Conservation (phyloP, 768 basidiomycete species). For the Hericium erinaceus region DNA sequence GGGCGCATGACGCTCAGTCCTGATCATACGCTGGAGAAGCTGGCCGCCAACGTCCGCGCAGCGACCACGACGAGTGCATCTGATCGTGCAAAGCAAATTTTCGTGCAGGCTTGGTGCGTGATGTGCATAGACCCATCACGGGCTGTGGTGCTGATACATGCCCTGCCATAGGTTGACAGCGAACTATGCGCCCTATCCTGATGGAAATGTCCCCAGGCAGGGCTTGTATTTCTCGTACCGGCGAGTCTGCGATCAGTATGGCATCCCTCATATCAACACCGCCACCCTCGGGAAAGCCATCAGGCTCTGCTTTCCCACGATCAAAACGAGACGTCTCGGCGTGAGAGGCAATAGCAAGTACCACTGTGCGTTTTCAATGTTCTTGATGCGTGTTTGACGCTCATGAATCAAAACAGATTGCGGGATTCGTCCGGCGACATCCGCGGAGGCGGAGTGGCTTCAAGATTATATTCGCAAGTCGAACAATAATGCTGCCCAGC, state of each 20-base stretch:
- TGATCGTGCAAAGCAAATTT: slow-evolving; percentile 86
- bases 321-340: slow-evolving; percentile 89
- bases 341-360: slow-evolving; percentile 95
- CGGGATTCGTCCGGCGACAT: slow-evolving; percentile 86
- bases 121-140: background rate
- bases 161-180: slow-evolving; percentile 58
- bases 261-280: slow-evolving; percentile 90
- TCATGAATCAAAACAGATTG: slow-evolving; percentile 51
- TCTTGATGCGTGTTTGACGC: slow-evolving; percentile 12
- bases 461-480: slow-evolving; percentile 89
- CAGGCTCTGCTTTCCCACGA: slow-evolving; percentile 85
- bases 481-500: slow-evolving; percentile 75
- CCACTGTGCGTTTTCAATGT: slow-evolving; percentile 60
- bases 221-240: slow-evolving; percentile 92
- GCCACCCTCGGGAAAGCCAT: slow-evolving; percentile 94
- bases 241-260: slow-evolving; percentile 85
- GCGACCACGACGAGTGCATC: slow-evolving; percentile 89
- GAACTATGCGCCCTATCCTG: slow-evolving; percentile 85
- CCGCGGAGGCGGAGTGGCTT: slow-evolving; percentile 84
- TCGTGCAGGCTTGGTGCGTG: slow-evolving; percentile 83
- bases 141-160: background rate
- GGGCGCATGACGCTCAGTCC: slow-evolving; percentile 67
- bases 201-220: slow-evolving; percentile 89
- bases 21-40: slow-evolving; percentile 76
- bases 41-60: slow-evolving; percentile 78